These are phyloP conservation scores for Colletotrichum melonis DNA, from an alignment of 2,329 filamentous ascomycete genomes.

Conservation along the genomic window DNA sequence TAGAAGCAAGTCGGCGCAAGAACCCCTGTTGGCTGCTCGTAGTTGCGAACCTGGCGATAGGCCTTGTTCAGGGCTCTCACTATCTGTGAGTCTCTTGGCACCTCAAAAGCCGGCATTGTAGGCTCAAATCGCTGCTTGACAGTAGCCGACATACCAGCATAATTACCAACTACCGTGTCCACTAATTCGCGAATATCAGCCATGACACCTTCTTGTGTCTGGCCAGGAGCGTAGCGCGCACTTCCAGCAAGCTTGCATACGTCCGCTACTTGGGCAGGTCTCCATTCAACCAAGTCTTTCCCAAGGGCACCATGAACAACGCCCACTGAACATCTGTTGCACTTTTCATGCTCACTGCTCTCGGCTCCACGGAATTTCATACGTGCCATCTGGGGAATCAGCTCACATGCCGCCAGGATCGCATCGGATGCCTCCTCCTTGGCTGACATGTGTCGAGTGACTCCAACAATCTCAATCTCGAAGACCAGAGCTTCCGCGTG, in stretches of 20 bases:
- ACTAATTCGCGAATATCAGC: constrained; percentile 36
- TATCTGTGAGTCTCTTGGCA: no score
- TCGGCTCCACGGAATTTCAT: constrained; percentile 39
- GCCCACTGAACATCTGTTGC: constrained; percentile 42
- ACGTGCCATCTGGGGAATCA: constrained; percentile 38
- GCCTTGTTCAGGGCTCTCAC: no score
- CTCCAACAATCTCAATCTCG: constrained; percentile 38
- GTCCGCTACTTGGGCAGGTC: constrained; percentile 41
- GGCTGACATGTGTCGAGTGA: constrained; percentile 43
- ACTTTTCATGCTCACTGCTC: constrained; percentile 39
- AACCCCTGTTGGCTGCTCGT: no score
- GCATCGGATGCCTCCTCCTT: constrained; percentile 42
- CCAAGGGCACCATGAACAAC: constrained; percentile 42
- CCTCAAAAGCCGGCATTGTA: no score
- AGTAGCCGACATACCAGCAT: constrained; percentile 14
- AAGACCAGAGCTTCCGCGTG: constrained; percentile 39
- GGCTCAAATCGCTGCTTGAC: no score
- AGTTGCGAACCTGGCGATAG: no score
- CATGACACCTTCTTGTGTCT: constrained; percentile 41
- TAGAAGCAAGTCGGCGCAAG: no score
- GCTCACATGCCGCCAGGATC: constrained; percentile 40
- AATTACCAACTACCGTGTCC: background rate
- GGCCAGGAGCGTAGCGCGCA: constrained; percentile 41
- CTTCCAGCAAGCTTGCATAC: constrained; percentile 40
- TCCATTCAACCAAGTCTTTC: constrained; percentile 40